A percentile compares a stretch with the other conserved stretches of the same genome.
Conservation (phyloP, 495 filamentous ascomycete species). For the Parmelia sp. region DNA sequence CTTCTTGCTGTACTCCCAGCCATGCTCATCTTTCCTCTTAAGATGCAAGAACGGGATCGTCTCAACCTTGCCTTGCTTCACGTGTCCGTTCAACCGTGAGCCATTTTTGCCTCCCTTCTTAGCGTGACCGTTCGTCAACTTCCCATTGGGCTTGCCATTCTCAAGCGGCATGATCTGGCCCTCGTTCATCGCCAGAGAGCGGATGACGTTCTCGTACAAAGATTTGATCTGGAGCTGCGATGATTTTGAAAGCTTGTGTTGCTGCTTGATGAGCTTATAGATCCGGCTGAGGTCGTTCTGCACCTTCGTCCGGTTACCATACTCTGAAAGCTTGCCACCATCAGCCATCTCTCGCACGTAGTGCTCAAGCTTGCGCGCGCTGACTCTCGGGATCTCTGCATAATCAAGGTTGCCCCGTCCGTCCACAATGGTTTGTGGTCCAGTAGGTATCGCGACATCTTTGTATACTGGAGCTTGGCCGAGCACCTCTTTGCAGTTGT, state of each 20-base stretch:
- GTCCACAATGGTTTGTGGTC: conserved; percentile 83
- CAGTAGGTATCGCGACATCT: conserved; percentile 88
- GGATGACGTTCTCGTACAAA: conserved; percentile 86
- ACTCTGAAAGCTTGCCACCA: conserved; percentile 95
- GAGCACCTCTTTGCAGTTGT: conserved; percentile 94
- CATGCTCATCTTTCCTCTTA: conserved; percentile 87
- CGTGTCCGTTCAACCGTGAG: conserved; percentile 44
- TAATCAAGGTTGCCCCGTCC: conserved; percentile 84
- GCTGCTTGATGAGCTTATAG: conserved; percentile 95
- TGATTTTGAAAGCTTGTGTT: conserved; percentile 91
- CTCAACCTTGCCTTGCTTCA: conserved; percentile 82
- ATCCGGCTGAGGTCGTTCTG: conserved; percentile 90
- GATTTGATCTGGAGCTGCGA: conserved; percentile 92
- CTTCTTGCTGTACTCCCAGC: conserved; percentile 99
- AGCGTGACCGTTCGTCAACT: conserved; percentile 46
- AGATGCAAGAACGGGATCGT: conserved; percentile 97
- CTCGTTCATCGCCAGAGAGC: conserved; percentile 93
- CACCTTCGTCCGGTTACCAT: conserved; percentile 96
- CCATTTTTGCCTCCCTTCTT: conserved; percentile 63
- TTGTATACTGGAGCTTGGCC: conserved; percentile 81
- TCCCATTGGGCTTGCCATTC: conserved; percentile 52
- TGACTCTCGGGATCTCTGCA: conserved; percentile 77
- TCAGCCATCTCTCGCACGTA: conserved; percentile 99
- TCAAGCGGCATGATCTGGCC: conserved; percentile 89
- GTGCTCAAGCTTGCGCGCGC: conserved; percentile 94